Percentiles rank a stretch among this genome's conserved stretches.
phyloP scores from a whole-genome alignment of 495 filamentous ascomycete species.

The Aspergillus olivimuriae region DNA sequence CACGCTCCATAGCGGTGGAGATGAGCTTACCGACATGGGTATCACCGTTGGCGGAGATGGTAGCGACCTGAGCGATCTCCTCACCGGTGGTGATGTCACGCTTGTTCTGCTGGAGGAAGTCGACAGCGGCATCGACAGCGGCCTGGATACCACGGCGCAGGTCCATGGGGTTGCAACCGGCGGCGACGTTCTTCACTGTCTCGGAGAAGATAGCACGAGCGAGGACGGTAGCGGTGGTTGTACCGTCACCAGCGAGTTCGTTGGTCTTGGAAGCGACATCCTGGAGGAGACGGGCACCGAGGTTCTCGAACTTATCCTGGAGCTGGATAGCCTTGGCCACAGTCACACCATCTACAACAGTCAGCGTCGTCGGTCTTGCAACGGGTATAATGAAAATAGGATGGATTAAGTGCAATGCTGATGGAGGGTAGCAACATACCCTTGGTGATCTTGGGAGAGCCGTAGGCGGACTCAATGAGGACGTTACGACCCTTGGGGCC shows the following conservation, averaged over 20 bases:
- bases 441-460: slow-evolving; percentile 99
- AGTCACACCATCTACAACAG: slow-evolving; percentile 75
- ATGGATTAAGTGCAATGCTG: slow-evolving; percentile 1
- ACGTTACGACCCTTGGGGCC: slow-evolving; percentile 98
- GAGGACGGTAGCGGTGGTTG: slow-evolving; percentile 93
- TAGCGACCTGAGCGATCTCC: slow-evolving; percentile 97
- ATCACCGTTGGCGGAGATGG: slow-evolving; percentile 96
- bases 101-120: slow-evolving; percentile 90
- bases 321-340: slow-evolving; percentile 88
- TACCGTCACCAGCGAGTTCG: slow-evolving; percentile 97
- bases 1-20: slow-evolving; percentile 98
- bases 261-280: slow-evolving; percentile 99
- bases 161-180: slow-evolving; percentile 99
- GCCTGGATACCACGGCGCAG: slow-evolving; percentile 93
- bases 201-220: slow-evolving; percentile 99
- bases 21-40: slow-evolving; percentile 92
- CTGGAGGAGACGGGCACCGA: slow-evolving; percentile 91
- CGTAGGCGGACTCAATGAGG: slow-evolving; percentile 93
- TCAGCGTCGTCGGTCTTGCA: slow-evolving; percentile 24
- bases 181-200: slow-evolving; percentile 99
- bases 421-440: slow-evolving; percentile 47
- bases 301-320: slow-evolving; percentile 99
- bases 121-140: slow-evolving; percentile 87
- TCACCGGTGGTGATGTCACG: slow-evolving; percentile 94
- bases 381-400: background rate